A percentile compares a stretch with the other conserved stretches of the same genome.
Conservation (phyloP, 768 basidiomycete species). For the Phanerodontia chrysosporium region DNA sequence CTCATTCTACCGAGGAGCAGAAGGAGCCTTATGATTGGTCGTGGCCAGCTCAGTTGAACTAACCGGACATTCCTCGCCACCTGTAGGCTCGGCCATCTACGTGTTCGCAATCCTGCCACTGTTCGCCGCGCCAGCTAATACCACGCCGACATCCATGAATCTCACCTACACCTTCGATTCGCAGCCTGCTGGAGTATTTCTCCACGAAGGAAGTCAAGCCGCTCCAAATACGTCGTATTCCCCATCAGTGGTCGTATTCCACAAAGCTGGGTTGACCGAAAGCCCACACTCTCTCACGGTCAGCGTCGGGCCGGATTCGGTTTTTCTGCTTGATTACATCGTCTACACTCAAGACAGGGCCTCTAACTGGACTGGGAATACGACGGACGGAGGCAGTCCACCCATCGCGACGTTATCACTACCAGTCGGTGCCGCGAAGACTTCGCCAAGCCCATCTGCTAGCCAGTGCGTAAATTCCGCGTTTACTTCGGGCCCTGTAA, state of each 20-base stretch:
- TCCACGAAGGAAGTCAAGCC: constrained; percentile 20
- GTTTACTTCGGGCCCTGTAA: constrained; percentile 26
- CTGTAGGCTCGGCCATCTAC: constrained; percentile 44
- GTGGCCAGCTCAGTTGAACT: neutral
- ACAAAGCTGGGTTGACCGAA: constrained; percentile 30
- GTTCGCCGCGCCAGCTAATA: constrained; percentile 19
- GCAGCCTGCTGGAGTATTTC: constrained; percentile 24
- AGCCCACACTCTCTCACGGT: constrained; percentile 40
- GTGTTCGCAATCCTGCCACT: constrained; percentile 39
- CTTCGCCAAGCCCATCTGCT: constrained; percentile 21
- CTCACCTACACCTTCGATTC: constrained; percentile 42
- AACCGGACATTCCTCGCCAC: constrained; percentile 11
- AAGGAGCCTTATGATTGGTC: neutral
- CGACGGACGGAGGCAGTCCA: constrained; percentile 15
- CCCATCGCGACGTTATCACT: constrained; percentile 11
- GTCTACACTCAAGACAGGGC: constrained; percentile 31
- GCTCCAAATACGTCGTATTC: constrained; percentile 10
- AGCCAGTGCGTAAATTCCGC: constrained; percentile 33
- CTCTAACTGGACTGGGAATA: neutral
- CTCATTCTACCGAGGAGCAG: constrained; percentile 3
- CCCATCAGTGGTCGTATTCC: constrained; percentile 30
- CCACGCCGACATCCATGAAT: constrained; percentile 37
- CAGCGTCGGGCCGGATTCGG: constrained; percentile 39
- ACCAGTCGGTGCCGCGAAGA: constrained; percentile 18
- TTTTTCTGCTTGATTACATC: constrained; percentile 47